Percentiles rank a stretch among this genome's conserved stretches.
Conservation (phyloP, 495 filamentous ascomycete genomes). For the Penicillium riverlandense region DNA sequence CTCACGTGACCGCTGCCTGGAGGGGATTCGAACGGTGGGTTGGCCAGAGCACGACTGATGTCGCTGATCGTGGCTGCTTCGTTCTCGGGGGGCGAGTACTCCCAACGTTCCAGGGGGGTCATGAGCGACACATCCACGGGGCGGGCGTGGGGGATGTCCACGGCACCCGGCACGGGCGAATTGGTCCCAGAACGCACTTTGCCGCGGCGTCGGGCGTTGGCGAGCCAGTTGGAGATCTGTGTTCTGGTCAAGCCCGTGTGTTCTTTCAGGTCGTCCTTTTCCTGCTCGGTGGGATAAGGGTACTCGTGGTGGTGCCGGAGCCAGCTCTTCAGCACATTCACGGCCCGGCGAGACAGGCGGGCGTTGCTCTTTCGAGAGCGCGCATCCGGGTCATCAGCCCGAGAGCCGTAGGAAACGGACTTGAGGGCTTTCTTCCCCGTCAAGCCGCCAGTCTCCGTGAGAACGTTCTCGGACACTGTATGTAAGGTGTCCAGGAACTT, state of each 20-base stretch:
- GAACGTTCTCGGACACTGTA: constrained; percentile 41
- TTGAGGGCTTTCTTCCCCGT: constrained; percentile 34
- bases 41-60: constrained; percentile 70
- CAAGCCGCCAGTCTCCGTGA: constrained; percentile 26
- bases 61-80: constrained; percentile 74
- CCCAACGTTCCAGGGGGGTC: constrained; percentile 82
- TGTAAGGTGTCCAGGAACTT: constrained; percentile 45
- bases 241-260: constrained; percentile 66
- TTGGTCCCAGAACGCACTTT: constrained; percentile 59
- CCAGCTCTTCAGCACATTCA: constrained; percentile 74
- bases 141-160: constrained; percentile 57
- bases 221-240: constrained; percentile 82
- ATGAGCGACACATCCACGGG: constrained; percentile 49
- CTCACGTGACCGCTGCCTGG: constrained; percentile 38
- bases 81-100: constrained; percentile 77
- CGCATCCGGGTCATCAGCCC: constrained; percentile 29
- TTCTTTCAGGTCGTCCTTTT: constrained; percentile 66
- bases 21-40: constrained; percentile 47
- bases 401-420: constrained; percentile 29
- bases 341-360: constrained; percentile 63
- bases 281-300: constrained; percentile 74
- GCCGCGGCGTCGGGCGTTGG: constrained; percentile 71
- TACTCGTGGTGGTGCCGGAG: constrained; percentile 64
- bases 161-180: constrained; percentile 51
- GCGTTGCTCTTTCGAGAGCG: constrained; percentile 50